Evolutionary conservation across 1,284 basidiomycete genomes (phyloP).

Genomic region (Termitomyces sp.): DNA sequence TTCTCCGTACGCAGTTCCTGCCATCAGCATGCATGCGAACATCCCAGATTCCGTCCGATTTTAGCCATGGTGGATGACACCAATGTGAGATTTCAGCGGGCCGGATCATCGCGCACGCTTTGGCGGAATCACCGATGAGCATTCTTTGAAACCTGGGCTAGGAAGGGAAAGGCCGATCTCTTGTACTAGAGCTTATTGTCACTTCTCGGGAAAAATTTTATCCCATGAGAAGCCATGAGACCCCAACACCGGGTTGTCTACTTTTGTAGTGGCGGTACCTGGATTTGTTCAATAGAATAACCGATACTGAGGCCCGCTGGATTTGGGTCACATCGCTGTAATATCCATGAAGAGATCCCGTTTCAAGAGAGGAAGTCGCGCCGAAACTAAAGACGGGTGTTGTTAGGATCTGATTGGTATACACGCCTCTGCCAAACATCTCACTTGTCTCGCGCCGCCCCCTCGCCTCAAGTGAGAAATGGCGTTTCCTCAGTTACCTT

Average conservation of each 20-base stretch:
- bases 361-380: too few species aligned
- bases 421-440: neutral
- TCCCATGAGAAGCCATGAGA: neutral
- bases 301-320: neutral
- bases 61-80: neutral
- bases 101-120: constrained; percentile 7
- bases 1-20: neutral
- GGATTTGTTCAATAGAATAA: neutral
- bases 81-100: constrained; percentile 5
- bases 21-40: neutral
- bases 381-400: neutral
- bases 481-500: constrained; percentile 25
- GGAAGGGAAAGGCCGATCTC: neutral
- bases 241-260: too few species aligned
- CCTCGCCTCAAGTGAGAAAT: constrained; percentile 16
- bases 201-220: neutral
- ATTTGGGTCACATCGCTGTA: too few species aligned
- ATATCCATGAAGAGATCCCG: too few species aligned
- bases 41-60: neutral
- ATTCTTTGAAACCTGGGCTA: constrained; percentile 1
- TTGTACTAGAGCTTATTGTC: neutral
- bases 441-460: neutral
- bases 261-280: neutral
- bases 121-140: constrained; percentile 1
- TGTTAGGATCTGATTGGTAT: constrained; percentile 1